phyloP scores from a whole-genome alignment of 768 basidiomycete species.

The Suillus lakei region DNA sequence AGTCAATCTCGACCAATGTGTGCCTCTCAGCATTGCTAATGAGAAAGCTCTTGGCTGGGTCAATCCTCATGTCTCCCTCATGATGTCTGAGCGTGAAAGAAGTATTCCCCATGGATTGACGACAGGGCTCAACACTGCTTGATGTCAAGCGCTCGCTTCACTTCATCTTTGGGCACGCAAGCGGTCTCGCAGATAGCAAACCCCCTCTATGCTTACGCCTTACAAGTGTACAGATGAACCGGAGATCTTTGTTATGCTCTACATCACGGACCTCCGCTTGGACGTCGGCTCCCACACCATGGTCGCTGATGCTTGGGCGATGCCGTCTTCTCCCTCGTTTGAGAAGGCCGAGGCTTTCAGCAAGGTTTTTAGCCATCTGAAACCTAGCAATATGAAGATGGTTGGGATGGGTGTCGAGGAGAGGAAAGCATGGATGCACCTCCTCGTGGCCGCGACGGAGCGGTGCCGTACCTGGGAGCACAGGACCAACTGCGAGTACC shows the following conservation, averaged over 20 bases:
- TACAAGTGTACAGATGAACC: slow-evolving; percentile 17
- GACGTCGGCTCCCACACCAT: slow-evolving; percentile 56
- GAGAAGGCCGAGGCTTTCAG: background rate
- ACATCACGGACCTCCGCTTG: slow-evolving; percentile 50
- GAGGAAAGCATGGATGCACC: slow-evolving; percentile 51
- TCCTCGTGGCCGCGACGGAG: slow-evolving; percentile 55
- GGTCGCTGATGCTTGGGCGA: slow-evolving; percentile 53
- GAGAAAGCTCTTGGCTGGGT: slow-evolving; percentile 34
- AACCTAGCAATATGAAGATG: slow-evolving; percentile 1
- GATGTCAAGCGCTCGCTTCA: slow-evolving; percentile 40
- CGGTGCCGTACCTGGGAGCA: slow-evolving; percentile 61
- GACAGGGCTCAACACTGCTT: slow-evolving; percentile 22
- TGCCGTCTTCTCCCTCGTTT: slow-evolving; percentile 36
- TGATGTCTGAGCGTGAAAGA: slow-evolving; percentile 39
- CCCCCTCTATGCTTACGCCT: slow-evolving; percentile 22
- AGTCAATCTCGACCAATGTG: slow-evolving; percentile 40
- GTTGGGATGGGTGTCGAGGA: slow-evolving; percentile 38
- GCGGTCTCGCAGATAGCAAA: slow-evolving; percentile 27
- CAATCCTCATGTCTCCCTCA: slow-evolving; percentile 31
- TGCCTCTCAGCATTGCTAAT: slow-evolving; percentile 31
- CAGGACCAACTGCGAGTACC: slow-evolving; percentile 52
- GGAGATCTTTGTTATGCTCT: slow-evolving; percentile 45
- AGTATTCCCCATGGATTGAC: slow-evolving; percentile 16
- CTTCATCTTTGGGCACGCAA: slow-evolving; percentile 27
- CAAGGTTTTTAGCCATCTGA: background rate